Conservation (phyloP, 2,329 filamentous ascomycete species). For the Colletotrichum coccodes region DNA sequence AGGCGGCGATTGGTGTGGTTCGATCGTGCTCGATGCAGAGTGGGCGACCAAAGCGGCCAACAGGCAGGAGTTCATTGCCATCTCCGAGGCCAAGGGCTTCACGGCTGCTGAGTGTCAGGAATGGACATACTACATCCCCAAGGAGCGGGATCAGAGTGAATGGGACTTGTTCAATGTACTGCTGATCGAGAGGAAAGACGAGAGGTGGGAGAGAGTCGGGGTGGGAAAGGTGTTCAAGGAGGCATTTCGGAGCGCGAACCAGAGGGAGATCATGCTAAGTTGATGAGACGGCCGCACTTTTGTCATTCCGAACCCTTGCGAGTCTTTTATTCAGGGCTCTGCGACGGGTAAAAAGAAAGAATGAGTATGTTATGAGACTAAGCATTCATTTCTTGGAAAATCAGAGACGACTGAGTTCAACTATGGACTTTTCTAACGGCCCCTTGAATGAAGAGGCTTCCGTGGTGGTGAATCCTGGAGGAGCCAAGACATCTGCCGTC, state of each 20-base stretch:
- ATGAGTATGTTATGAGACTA: neutral
- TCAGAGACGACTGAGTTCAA: neutral
- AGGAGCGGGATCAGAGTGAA: constrained; percentile 42
- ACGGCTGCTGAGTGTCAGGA: constrained; percentile 40
- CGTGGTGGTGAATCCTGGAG: neutral
- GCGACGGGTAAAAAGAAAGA: too few species aligned
- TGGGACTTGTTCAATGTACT: constrained; percentile 47
- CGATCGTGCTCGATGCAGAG: constrained; percentile 38
- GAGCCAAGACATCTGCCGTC: neutral
- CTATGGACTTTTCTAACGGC: neutral
- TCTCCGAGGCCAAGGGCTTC: constrained; percentile 46
- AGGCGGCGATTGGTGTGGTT: constrained; percentile 44
- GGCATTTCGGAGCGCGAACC: constrained; percentile 38
- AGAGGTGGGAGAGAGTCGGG: constrained; percentile 40
- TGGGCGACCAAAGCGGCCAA: constrained; percentile 32
- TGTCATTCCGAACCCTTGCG: too few species aligned
- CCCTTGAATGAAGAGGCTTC: neutral
- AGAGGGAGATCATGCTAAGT: constrained; percentile 40
- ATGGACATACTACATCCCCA: constrained; percentile 48
- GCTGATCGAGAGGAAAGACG: constrained; percentile 38
- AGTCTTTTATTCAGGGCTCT: too few species aligned
- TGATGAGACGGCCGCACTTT: neutral
- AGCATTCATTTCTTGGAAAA: neutral
- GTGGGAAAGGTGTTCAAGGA: constrained; percentile 46
- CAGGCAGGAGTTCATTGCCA: constrained; percentile 42